A percentile compares a stretch with the other conserved stretches of the same genome.
These are phyloP conservation scores for Ramaria sp. DNA, from an alignment of 768 basidiomycete species.

Conservation along the genomic window DNA sequence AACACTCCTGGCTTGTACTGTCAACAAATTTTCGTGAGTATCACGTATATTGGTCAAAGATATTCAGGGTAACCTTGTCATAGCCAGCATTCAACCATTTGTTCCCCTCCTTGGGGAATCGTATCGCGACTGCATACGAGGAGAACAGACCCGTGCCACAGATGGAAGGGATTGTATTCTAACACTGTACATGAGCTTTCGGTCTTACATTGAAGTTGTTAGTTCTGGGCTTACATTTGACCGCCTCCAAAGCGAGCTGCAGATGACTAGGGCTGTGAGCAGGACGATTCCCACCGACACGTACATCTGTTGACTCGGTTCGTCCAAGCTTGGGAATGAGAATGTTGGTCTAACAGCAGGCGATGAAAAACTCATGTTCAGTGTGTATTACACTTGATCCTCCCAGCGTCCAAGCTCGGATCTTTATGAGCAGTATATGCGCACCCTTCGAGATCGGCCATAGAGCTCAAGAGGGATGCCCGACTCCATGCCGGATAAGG, in stretches of 20 bases:
- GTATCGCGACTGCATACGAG: conserved; percentile 17
- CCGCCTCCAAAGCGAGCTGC: not conserved
- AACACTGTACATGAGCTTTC: not conserved
- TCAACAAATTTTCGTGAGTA: not conserved
- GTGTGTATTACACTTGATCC: too few relatives aligned
- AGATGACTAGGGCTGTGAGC: not conserved
- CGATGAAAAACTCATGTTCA: not conserved
- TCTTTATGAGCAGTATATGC: too few relatives aligned
- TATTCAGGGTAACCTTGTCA: conserved; percentile 17
- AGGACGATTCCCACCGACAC: not conserved
- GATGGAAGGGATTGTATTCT: conserved; percentile 1
- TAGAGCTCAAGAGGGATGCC: too few relatives aligned
- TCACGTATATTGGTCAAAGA: too few relatives aligned
- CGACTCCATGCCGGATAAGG: too few relatives aligned
- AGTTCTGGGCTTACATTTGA: not conserved
- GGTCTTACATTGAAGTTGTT: not conserved
- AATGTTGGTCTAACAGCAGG: not conserved
- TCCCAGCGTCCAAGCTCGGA: too few relatives aligned
- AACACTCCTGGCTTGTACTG: conserved; percentile 22
- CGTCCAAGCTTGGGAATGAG: not conserved
- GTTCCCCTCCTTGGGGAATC: conserved; percentile 17
- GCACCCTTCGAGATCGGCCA: too few relatives aligned
- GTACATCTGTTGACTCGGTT: not conserved
- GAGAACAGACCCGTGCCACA: not conserved
- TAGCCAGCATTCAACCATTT: conserved; percentile 25